Conservation (phyloP, 2,329 filamentous ascomycete genomes). For the Trichocomaceae sp. region DNA sequence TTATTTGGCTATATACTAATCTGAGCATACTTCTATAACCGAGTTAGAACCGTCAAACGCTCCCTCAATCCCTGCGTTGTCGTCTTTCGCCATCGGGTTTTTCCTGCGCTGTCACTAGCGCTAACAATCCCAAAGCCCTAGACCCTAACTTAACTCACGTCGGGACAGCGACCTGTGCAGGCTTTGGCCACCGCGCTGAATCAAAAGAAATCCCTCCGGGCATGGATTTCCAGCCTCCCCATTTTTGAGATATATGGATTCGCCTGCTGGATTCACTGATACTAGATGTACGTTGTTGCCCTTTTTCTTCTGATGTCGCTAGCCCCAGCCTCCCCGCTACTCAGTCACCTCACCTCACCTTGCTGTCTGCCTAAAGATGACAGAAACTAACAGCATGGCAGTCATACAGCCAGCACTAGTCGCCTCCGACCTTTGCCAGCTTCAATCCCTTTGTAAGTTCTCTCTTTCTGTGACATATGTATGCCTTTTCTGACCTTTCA, state of each 20-base stretch:
- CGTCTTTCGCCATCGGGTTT: neutral
- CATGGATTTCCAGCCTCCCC: neutral
- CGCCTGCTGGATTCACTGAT: neutral
- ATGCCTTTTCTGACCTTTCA: neutral
- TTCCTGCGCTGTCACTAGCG: conserved; percentile 2
- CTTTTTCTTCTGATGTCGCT: conserved; percentile 5
- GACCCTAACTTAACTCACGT: conserved; percentile 12
- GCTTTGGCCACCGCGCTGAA: neutral
- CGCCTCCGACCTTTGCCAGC: neutral
- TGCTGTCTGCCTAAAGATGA: neutral
- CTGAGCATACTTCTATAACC: neutral
- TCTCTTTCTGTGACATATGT: neutral
- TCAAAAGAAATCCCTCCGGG: neutral
- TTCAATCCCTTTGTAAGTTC: neutral
- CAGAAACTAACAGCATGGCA: neutral
- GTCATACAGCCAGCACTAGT: neutral
- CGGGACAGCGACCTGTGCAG: neutral
- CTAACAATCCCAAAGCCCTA: conserved; percentile 10
- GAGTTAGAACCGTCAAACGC: neutral
- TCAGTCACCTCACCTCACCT: neutral
- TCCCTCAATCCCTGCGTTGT: neutral
- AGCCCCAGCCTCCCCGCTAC: conserved; percentile 5
- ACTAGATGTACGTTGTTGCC: conserved; percentile 1
- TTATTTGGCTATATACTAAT: neutral
- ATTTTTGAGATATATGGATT: conserved; percentile 8